phyloP scores from a whole-genome alignment of 805 yeast species.

The Metschnikowia proteae region DNA sequence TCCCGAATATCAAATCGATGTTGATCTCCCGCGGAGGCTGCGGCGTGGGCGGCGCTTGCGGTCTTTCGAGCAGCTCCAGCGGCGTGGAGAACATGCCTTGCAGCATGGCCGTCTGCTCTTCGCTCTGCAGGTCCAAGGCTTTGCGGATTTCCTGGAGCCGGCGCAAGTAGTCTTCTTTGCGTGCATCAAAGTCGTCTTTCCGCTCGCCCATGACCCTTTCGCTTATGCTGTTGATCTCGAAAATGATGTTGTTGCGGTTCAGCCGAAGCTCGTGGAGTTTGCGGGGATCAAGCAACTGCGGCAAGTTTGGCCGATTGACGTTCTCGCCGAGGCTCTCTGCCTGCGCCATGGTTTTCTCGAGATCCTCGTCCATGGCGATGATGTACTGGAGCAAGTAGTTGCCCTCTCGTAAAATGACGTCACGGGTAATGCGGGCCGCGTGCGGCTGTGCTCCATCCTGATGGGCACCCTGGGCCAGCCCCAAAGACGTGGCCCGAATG shows the following conservation, averaged over 20 bases:
- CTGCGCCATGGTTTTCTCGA: constrained; percentile 19
- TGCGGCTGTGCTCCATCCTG: constrained; percentile 9
- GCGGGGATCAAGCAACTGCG: constrained; percentile 6
- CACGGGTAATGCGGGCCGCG: constrained; percentile 19
- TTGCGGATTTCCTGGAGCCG: constrained; percentile 22
- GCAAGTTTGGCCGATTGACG: background rate
- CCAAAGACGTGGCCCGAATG: constrained; percentile 34
- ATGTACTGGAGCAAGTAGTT: constrained; percentile 34
- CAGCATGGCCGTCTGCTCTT: constrained; percentile 19
- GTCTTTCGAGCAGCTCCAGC: background rate
- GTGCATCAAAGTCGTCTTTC: constrained; percentile 23
- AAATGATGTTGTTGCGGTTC: constrained; percentile 27
- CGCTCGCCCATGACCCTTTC: constrained; percentile 27
- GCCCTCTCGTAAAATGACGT: constrained; percentile 35
- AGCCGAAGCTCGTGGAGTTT: constrained; percentile 15
- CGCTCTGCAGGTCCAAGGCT: constrained; percentile 26
- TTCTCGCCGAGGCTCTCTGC: background rate
- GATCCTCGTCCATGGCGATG: constrained; percentile 27
- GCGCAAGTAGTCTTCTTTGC: constrained; percentile 22
- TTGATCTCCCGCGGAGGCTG: constrained; percentile 9
- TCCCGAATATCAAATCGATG: constrained; percentile 6
- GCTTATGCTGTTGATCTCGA: constrained; percentile 29
- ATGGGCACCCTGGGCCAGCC: constrained; percentile 6
- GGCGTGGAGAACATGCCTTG: constrained; percentile 2
- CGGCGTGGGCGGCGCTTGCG: background rate